These are phyloP conservation scores for Aspergillus melleus DNA, from an alignment of 2,329 filamentous ascomycete genomes.

Conservation along the genomic window DNA sequence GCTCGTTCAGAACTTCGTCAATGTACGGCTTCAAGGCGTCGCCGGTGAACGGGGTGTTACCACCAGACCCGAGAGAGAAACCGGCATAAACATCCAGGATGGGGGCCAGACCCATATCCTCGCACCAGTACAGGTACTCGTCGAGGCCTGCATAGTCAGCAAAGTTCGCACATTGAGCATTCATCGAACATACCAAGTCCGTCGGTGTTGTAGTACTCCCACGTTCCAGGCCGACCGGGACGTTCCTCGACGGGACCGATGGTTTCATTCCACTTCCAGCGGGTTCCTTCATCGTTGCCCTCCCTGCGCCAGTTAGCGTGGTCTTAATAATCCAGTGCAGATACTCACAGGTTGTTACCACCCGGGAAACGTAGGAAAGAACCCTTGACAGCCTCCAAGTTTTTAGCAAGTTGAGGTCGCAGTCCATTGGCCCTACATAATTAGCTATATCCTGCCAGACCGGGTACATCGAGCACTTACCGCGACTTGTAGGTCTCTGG, in stretches of 20 bases:
- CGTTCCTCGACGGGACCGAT: slow-evolving; percentile 42
- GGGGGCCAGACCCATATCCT: slow-evolving; percentile 57
- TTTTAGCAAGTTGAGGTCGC: slow-evolving; percentile 55
- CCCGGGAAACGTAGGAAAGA: slow-evolving; percentile 64
- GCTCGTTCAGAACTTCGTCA: slow-evolving; percentile 59
- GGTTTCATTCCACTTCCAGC: slow-evolving; percentile 43
- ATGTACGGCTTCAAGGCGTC: slow-evolving; percentile 56
- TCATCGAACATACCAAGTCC: slow-evolving; percentile 50
- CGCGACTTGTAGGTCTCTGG: slow-evolving; percentile 19
- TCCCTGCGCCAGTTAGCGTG: slow-evolving; percentile 13
- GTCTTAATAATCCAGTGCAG: neutral
- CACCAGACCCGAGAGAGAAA: slow-evolving; percentile 53
- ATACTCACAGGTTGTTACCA: slow-evolving; percentile 57
- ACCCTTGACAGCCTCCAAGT: slow-evolving; percentile 54
- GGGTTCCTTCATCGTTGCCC: slow-evolving; percentile 20
- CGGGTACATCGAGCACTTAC: neutral
- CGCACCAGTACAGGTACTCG: slow-evolving; percentile 60
- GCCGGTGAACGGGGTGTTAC: slow-evolving; percentile 47
- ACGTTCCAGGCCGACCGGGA: slow-evolving; percentile 55
- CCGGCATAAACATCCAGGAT: slow-evolving; percentile 60
- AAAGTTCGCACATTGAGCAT: neutral
- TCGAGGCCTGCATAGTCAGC: slow-evolving; percentile 38
- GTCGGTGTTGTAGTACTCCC: slow-evolving; percentile 60
- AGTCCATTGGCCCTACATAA: slow-evolving; percentile 52
- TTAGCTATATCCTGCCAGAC: neutral